phyloP scores from a whole-genome alignment of 2,329 filamentous ascomycete species.

The Cladophialophora exuberans region DNA sequence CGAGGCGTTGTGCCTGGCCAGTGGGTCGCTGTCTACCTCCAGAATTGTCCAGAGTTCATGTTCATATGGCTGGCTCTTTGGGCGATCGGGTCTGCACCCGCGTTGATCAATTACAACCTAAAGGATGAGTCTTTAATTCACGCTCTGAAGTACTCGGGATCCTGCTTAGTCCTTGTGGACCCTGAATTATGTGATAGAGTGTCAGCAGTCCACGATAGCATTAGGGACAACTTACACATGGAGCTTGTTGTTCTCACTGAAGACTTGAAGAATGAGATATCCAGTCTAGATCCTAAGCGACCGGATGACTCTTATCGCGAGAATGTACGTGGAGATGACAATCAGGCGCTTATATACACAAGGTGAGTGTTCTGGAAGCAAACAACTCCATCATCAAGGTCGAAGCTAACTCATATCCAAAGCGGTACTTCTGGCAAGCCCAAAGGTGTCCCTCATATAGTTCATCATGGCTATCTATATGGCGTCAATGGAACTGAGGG shows the following conservation, averaged over 20 bases:
- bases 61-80: constrained; percentile 67
- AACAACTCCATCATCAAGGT: not conserved
- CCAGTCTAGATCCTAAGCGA: not conserved
- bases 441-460: constrained; percentile 59
- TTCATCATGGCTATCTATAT: not conserved
- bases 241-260: not conserved
- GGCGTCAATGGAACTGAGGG: not conserved
- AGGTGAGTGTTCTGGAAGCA: constrained; percentile 38
- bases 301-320: constrained; percentile 46
- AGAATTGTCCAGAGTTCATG: constrained; percentile 68
- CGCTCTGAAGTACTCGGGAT: constrained; percentile 62
- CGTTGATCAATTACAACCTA: constrained; percentile 69
- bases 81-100: constrained; percentile 69
- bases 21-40: constrained; percentile 67
- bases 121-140: constrained; percentile 65
- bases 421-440: constrained; percentile 75
- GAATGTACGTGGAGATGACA: not conserved
- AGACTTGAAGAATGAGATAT: not conserved
- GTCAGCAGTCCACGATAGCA: not conserved
- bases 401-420: not conserved
- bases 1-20: constrained; percentile 62
- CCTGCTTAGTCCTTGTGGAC: constrained; percentile 43
- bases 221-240: not conserved
- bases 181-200: not conserved
- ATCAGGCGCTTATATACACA: constrained; percentile 56